Percentiles rank a stretch among this genome's conserved stretches.
These are phyloP conservation scores for Ensete glaucum DNA, from an alignment of 176 grass and related monocot species.

Conservation along the genomic window DNA sequence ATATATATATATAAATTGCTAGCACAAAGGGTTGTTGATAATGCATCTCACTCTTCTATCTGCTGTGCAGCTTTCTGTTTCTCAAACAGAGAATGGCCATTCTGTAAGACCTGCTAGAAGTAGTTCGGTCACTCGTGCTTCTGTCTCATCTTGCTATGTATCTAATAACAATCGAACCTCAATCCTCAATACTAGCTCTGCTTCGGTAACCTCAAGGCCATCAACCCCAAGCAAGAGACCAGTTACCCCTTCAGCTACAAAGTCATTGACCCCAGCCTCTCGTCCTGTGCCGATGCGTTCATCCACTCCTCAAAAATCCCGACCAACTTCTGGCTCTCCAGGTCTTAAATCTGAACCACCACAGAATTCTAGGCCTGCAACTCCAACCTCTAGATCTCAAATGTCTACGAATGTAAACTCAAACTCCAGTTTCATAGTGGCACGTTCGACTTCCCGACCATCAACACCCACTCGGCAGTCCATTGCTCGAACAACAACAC, in stretches of 20 bases:
- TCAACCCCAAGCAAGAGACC: conserved; percentile 54
- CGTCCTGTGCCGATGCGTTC: conserved; percentile 44
- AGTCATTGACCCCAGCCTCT: conserved; percentile 36
- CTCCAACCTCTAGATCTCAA: conserved; percentile 46
- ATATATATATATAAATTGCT: background rate
- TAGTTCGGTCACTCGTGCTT: conserved; percentile 55
- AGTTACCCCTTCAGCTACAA: conserved; percentile 38
- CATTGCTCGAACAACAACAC: conserved; percentile 27
- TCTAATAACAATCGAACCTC: conserved; percentile 46
- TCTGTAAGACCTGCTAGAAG: conserved; percentile 49
- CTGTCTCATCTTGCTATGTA: conserved; percentile 31
- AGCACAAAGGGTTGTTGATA: conserved; percentile 21
- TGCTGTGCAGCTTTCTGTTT: conserved; percentile 50
- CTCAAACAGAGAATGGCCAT: conserved; percentile 60
- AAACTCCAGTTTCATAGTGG: conserved; percentile 31
- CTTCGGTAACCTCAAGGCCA: conserved; percentile 55
- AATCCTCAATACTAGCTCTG: conserved; percentile 49
- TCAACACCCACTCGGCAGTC: conserved; percentile 56
- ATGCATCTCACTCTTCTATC: conserved; percentile 2
- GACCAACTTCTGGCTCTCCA: conserved; percentile 21
- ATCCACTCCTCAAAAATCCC: conserved; percentile 54
- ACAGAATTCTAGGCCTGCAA: conserved; percentile 64
- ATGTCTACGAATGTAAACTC: conserved; percentile 34
- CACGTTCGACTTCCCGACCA: conserved; percentile 48
- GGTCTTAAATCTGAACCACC: conserved; percentile 30